Conservation (phyloP, 345 rosid species). For the Microthlaspi erraticum region DNA sequence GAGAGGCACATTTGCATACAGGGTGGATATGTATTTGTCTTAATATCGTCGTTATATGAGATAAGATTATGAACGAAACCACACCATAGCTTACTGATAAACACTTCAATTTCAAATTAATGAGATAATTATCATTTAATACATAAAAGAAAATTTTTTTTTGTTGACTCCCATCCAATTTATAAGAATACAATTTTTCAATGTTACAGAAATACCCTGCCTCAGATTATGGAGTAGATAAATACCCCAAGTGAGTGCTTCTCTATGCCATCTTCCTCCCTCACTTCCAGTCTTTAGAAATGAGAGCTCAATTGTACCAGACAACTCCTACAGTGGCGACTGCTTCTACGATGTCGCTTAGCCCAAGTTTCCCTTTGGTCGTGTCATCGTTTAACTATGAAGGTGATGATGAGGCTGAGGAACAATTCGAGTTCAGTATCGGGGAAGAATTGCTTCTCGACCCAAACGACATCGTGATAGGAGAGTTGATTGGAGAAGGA, state of each 20-base stretch:
- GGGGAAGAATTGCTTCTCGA: constrained; percentile 51
- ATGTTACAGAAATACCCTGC: not conserved
- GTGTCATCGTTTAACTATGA: not conserved
- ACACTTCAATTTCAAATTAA: not conserved
- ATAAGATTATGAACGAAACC: constrained; percentile 18
- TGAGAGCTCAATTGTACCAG: constrained; percentile 2
- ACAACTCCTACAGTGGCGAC: not conserved
- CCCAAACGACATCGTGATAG: constrained; percentile 38
- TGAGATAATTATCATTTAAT: not conserved
- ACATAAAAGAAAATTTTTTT: not conserved
- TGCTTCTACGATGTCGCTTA: not conserved
- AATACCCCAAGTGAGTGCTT: not conserved
- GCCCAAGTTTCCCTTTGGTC: not conserved
- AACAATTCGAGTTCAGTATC: constrained; percentile 47
- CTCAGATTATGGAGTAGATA: not conserved
- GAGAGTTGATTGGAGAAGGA: constrained; percentile 62
- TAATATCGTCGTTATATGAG: not conserved
- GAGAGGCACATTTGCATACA: not conserved
- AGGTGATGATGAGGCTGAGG: constrained; percentile 13
- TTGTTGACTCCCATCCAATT: not conserved
- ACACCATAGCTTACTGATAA: not conserved
- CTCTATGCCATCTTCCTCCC: not conserved
- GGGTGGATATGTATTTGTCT: not conserved
- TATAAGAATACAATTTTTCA: not conserved
- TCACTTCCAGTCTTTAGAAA: not conserved